Evolutionary conservation across 257 asterid species (phyloP), one percentile per base, ranked within the genome.

Genomic region (Lavandula angustifolia): DNA sequence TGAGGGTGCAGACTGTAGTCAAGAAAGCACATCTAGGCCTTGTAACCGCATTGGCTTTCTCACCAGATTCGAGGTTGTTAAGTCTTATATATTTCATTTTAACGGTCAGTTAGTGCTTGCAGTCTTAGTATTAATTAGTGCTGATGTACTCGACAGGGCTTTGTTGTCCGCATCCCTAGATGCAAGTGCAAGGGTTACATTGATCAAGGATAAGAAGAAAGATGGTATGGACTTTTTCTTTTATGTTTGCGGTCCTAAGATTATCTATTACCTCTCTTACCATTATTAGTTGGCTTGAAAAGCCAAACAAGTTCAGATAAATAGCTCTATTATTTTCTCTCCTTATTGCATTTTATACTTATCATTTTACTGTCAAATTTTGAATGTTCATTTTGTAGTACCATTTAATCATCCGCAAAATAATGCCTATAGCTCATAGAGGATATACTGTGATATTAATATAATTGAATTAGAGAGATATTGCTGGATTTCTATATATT

Each of bases 21-120:
- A 87, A 73, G 79, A 90, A 79, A 79, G 99, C 99, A 71, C 99
- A 94, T 80, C 85, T 94, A 70, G 97, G 94, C 69, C 77, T 90
- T 48, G 90, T 86, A 41, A 94, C 99, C 46, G 78, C 95, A 47
- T 64, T 88, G 66, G 80, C 85, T 35, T 90, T 94, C 81, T 87
- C 99, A 31, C 79, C 52, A 17, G 87, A 94, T 83, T 90, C 99
- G 18, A 94, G 96, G 99, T 92, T 58, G 58, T 60, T 43, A 52
- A 17, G 4, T 62, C 34, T 67, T 53, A n/a, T 63, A 13, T 52
- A 14, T 14, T 40, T 60, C 22, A 22, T n/a, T 17, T 16, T 31
- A 48, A 61, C 56, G 56, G n/a, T 66, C 38, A 37, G 60, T 53
- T 52, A 8, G 50, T 64, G 66, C 56, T 38, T 54, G 46, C 42